A percentile compares a stretch with the other conserved stretches of the same genome.
Evolutionary conservation across 2,329 filamentous ascomycete genomes (phyloP).

Genomic region (Aspergillus quadricinctus): DNA sequence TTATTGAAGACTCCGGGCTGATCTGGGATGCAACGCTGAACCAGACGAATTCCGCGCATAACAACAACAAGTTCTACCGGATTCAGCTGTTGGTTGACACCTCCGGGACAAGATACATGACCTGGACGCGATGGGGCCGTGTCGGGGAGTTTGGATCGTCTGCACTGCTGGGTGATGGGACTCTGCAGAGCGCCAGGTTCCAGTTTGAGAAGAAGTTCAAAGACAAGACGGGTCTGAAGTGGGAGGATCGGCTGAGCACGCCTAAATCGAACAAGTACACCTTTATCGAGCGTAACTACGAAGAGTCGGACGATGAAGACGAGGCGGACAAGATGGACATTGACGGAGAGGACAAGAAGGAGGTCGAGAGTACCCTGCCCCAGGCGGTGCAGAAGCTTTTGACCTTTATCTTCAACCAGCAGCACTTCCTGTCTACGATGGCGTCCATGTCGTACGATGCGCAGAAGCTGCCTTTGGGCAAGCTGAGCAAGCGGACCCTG

Average conservation of each 20-base stretch:
- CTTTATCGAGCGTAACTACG: constrained; percentile 75
- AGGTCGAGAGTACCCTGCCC: constrained; percentile 55
- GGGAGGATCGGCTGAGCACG: constrained; percentile 43
- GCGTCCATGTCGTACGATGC: constrained; percentile 43
- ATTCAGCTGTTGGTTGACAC: constrained; percentile 55
- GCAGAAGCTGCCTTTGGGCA: constrained; percentile 75
- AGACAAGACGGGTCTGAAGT: constrained; percentile 51
- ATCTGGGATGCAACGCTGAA: constrained; percentile 79
- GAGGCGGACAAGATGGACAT: constrained; percentile 32
- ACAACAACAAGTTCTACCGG: constrained; percentile 82
- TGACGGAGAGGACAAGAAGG: constrained; percentile 33
- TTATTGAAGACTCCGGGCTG: constrained; percentile 60
- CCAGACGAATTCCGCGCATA: constrained; percentile 65
- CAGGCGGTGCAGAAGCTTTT: constrained; percentile 64
- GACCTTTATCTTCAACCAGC: constrained; percentile 76
- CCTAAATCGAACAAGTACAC: constrained; percentile 64
- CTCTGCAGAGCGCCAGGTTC: constrained; percentile 36
- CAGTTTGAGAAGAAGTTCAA: constrained; percentile 55
- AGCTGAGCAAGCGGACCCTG: constrained; percentile 75
- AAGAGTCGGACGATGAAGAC: constrained; percentile 50
- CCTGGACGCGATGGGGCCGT: constrained; percentile 78
- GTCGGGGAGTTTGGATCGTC: constrained; percentile 56
- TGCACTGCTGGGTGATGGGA: constrained; percentile 37
- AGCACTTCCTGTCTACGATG: constrained; percentile 60
- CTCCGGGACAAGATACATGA: constrained; percentile 43